phyloP scores from a whole-genome alignment of 2,329 filamentous ascomycete species.

The Clarireedia paspali region DNA sequence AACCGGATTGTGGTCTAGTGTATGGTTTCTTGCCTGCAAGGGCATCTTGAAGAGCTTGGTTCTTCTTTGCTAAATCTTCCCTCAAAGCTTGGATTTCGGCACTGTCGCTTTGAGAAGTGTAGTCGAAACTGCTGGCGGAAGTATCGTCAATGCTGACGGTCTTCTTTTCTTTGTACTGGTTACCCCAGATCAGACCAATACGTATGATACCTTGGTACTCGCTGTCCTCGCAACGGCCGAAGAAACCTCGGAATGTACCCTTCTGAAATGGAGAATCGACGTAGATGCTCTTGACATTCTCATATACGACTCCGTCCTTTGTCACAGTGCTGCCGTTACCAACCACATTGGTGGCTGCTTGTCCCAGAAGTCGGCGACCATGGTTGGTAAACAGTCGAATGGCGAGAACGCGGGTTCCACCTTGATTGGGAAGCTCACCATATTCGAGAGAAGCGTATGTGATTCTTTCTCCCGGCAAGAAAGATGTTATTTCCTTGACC shows the following conservation, averaged over 20 bases:
- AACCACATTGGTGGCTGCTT: neutral
- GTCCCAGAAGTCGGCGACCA: neutral
- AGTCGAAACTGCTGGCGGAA: neutral
- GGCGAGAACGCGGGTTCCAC: neutral
- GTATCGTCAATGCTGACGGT: neutral
- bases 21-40: neutral
- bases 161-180: neutral
- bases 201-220: neutral
- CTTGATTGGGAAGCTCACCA: neutral
- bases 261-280: neutral
- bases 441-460: neutral
- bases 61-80: neutral
- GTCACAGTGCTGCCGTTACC: neutral
- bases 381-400: conserved; percentile 1
- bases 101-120: neutral
- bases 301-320: neutral
- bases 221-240: neutral
- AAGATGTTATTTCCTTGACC: neutral
- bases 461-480: neutral
- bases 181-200: neutral
- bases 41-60: neutral
- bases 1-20: neutral
- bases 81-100: neutral
- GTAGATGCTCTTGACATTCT: neutral
- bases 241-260: neutral